Conservation (phyloP, 2,329 filamentous ascomycete genomes). For the Neofusicoccum laricinum region DNA sequence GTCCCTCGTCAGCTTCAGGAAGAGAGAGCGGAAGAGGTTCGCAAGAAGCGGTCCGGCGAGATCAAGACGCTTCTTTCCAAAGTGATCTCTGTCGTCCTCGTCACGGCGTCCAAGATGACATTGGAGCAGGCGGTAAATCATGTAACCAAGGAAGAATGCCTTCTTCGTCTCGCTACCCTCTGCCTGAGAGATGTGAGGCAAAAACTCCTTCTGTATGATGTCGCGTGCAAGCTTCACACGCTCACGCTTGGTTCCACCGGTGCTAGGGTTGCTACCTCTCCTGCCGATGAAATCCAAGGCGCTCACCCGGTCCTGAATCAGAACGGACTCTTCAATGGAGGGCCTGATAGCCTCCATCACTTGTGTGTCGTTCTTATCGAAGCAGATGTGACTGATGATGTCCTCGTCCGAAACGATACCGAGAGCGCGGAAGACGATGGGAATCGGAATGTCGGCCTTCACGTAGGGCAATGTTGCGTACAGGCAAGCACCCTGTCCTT, state of each 20-base stretch:
- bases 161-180: conserved; percentile 95
- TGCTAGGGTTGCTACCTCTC: conserved; percentile 62
- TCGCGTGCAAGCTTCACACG: conserved; percentile 91
- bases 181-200: conserved; percentile 93
- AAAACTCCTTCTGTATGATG: conserved; percentile 92
- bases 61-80: conserved; percentile 97
- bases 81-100: conserved; percentile 96
- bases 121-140: conserved; percentile 94
- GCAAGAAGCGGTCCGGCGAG: conserved; percentile 90
- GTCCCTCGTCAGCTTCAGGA: conserved; percentile 86
- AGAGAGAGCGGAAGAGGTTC: conserved; percentile 91
- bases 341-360: conserved; percentile 98
- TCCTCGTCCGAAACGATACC: conserved; percentile 97
- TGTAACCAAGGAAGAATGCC: conserved; percentile 97
- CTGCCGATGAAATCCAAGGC: conserved; percentile 95
- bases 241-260: conserved; percentile 73
- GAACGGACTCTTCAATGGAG: conserved; percentile 94
- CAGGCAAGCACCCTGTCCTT: conserved; percentile 81
- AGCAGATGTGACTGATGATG: conserved; percentile 96
- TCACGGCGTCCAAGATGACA: conserved; percentile 90
- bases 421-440: conserved; percentile 90
- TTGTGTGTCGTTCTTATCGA: conserved; percentile 89
- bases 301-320: conserved; percentile 91
- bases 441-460: conserved; percentile 89
- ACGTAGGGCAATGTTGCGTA: conserved; percentile 90